phyloP scores from a whole-genome alignment of 2,329 filamentous ascomycete species.

The Paraphaeosphaeria sporulosa region DNA sequence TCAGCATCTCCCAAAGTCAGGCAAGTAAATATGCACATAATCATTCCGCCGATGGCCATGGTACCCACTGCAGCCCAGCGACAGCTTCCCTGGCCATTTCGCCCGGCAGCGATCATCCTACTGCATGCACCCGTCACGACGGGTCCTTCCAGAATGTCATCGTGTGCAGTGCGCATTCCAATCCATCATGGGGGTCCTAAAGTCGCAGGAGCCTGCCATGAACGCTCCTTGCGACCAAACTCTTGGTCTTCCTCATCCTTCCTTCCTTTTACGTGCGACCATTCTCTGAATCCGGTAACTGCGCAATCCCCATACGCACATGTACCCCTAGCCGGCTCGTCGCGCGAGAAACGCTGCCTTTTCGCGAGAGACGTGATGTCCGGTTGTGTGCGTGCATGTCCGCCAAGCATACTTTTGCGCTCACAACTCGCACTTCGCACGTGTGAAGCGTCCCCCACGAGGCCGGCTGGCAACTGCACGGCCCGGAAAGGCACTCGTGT shows the following conservation, averaged over 20 bases:
- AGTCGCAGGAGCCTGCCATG: neutral
- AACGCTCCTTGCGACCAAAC: neutral
- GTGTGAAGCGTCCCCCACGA: neutral
- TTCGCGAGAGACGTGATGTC: neutral
- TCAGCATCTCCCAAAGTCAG: constrained; percentile 7
- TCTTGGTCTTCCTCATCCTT: neutral
- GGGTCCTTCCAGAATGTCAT: neutral
- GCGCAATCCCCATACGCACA: neutral
- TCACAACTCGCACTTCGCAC: constrained; percentile 2
- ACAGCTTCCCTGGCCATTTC: neutral
- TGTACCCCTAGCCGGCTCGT: neutral
- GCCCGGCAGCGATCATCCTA: constrained; percentile 11
- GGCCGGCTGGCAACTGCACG: neutral
- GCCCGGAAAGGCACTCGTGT: constrained; percentile 8
- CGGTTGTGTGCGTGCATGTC: neutral
- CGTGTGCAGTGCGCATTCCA: too few relatives aligned
- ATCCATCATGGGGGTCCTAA: neutral
- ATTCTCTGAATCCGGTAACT: neutral
- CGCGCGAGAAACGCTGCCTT: neutral
- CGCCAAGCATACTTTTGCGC: neutral
- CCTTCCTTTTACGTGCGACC: neutral
- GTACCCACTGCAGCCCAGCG: constrained; percentile 5
- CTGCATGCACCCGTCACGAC: neutral
- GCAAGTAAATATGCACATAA: constrained; percentile 11
- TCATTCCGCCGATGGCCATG: constrained; percentile 4